Conservation (phyloP, 2,329 filamentous ascomycete genomes). For the Coleophoma eucalyptorum region DNA sequence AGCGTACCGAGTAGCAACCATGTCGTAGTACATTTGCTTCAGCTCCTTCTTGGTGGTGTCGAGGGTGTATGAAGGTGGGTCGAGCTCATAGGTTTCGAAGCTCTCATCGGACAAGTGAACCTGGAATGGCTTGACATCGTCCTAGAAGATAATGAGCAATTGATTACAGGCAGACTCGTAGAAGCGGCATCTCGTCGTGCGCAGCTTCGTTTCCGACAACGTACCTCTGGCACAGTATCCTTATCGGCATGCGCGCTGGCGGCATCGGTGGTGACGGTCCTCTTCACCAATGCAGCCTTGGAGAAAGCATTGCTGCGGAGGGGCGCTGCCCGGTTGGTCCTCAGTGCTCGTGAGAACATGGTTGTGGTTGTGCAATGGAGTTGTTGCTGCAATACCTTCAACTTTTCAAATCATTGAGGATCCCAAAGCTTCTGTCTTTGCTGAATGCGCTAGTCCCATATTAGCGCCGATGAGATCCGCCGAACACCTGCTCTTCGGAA, state of each 20-base stretch:
- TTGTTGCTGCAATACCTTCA: no score
- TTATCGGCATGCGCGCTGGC: constrained; percentile 87
- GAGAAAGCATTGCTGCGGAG: constrained; percentile 36
- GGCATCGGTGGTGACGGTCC: constrained; percentile 91
- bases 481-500: no score
- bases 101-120: constrained; percentile 95
- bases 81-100: constrained; percentile 99
- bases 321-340: constrained; percentile 56
- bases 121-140: constrained; percentile 90
- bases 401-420: no score
- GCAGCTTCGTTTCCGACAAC: constrained; percentile 21
- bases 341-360: constrained; percentile 72
- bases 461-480: no score
- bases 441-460: no score
- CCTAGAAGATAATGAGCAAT: constrained; percentile 43
- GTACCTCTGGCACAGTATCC: constrained; percentile 63
- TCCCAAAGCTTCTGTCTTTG: no score
- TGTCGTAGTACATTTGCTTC: constrained; percentile 98
- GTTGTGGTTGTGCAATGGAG: constrained; percentile 22
- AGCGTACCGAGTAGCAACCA: constrained; percentile 86
- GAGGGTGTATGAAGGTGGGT: constrained; percentile 90
- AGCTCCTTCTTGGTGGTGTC: constrained; percentile 95
- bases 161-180: neutral
- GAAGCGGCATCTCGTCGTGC: neutral
- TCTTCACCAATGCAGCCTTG: constrained; percentile 35